phyloP scores from a whole-genome alignment of 371 early-diverging fungal genomes.

The Sporodiniella umbellata region DNA sequence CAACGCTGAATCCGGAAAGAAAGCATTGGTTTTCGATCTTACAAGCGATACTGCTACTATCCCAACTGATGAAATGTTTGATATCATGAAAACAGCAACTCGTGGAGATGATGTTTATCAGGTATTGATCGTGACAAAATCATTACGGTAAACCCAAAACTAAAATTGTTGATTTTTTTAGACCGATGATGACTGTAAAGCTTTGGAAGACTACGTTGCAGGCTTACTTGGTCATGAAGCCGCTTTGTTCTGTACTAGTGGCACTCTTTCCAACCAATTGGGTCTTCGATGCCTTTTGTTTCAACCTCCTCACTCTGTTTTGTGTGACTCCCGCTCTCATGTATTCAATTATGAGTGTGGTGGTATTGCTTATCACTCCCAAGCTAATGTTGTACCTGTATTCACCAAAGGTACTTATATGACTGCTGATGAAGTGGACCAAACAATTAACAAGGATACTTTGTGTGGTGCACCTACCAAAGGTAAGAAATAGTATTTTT shows the following conservation, averaged over 20 bases:
- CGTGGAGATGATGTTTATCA: constrained; percentile 88
- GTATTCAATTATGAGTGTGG: constrained; percentile 78
- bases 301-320: constrained; percentile 77
- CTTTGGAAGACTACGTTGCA: constrained; percentile 71
- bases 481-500: constrained; percentile 15
- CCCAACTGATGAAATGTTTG: constrained; percentile 82
- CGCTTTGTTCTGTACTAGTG: constrained; percentile 79
- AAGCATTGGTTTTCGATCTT: constrained; percentile 38
- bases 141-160: not conserved
- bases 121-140: too few species aligned
- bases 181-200: constrained; percentile 30
- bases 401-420: constrained; percentile 59
- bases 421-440: constrained; percentile 64
- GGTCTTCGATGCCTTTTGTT: constrained; percentile 72
- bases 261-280: constrained; percentile 85
- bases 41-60: constrained; percentile 76
- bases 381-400: constrained; percentile 71
- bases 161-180: too few species aligned
- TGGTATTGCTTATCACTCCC: constrained; percentile 78
- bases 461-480: constrained; percentile 68
- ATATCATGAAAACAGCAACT: constrained; percentile 69
- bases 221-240: constrained; percentile 75
- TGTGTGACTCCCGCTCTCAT: constrained; percentile 80
- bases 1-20: not conserved
- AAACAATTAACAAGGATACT: constrained; percentile 22